phyloP scores from a whole-genome alignment of 192 early-diverging fungal genomes.

The Entomortierella lignicola region DNA sequence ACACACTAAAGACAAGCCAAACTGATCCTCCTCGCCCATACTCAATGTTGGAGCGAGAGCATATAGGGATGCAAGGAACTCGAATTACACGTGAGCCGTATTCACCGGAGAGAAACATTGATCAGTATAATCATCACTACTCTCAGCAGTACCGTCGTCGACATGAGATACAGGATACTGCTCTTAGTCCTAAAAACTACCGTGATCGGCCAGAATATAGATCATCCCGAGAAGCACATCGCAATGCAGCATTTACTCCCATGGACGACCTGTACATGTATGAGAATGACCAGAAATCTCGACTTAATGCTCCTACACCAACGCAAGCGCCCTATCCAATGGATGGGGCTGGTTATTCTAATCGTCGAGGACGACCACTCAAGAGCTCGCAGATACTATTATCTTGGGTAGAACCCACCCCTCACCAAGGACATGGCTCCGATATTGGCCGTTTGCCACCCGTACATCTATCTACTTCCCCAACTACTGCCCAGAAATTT shows the following conservation, averaged over 20 bases:
- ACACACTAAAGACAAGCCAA: no score
- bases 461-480: neutral
- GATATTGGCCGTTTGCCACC: neutral
- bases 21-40: neutral
- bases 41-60: neutral
- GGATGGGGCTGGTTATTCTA: neutral
- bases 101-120: neutral
- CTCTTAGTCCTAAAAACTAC: neutral
- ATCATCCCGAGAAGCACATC: neutral
- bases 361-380: neutral
- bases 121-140: neutral
- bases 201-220: neutral
- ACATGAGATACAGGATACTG: neutral
- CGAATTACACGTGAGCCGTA: neutral
- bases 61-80: neutral
- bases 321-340: neutral
- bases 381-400: neutral
- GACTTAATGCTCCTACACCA: neutral
- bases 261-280: conserved; percentile 3
- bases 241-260: neutral
- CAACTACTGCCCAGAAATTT: neutral
- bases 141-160: neutral
- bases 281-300: neutral
- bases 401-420: neutral
- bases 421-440: neutral